A percentile compares a stretch with the other conserved stretches of the same genome.
These are phyloP conservation scores for Vanrija pseudolonga DNA, from an alignment of 1,284 basidiomycete genomes.

Conservation along the genomic window DNA sequence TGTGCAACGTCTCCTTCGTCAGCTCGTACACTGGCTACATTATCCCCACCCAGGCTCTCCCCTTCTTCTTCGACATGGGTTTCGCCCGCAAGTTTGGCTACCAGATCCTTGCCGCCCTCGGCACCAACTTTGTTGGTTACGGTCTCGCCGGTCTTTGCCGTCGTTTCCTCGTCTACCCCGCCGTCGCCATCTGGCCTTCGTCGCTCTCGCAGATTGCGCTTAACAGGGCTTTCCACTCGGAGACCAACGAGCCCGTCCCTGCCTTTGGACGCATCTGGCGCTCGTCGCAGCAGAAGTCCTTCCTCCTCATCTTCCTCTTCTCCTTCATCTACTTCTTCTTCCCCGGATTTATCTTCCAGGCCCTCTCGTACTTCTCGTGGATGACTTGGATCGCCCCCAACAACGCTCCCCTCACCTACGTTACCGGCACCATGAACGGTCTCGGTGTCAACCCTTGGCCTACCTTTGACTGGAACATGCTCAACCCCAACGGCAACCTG, in stretches of 20 bases:
- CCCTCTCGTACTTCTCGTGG: constrained; percentile 57
- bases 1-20: constrained; percentile 38
- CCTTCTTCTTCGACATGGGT: constrained; percentile 35
- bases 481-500: constrained; percentile 11
- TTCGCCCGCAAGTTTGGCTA: constrained; percentile 48
- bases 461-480: constrained; percentile 30
- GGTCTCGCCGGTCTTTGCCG: constrained; percentile 50
- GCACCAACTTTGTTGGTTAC: constrained; percentile 53
- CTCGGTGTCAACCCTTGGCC: constrained; percentile 40
- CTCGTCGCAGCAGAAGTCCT: constrained; percentile 38
- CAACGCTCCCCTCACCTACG: constrained; percentile 17
- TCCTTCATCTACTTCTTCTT: constrained; percentile 43
- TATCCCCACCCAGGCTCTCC: constrained; percentile 32
- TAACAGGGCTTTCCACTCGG: constrained; percentile 41
- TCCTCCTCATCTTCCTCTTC: constrained; percentile 26
- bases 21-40: constrained; percentile 40
- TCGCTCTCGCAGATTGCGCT: constrained; percentile 48
- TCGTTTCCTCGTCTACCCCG: constrained; percentile 50
- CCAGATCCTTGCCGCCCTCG: constrained; percentile 40
- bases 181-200: constrained; percentile 48
- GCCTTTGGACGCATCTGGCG: constrained; percentile 22
- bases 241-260: constrained; percentile 30
- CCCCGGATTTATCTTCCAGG: constrained; percentile 42
- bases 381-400: constrained; percentile 57
- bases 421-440: constrained; percentile 25